Evolutionary conservation across 2,329 filamentous ascomycete genomes (phyloP), one percentile per base, ranked within the genome.

Genomic region (Aquanectria penicillioides): DNA sequence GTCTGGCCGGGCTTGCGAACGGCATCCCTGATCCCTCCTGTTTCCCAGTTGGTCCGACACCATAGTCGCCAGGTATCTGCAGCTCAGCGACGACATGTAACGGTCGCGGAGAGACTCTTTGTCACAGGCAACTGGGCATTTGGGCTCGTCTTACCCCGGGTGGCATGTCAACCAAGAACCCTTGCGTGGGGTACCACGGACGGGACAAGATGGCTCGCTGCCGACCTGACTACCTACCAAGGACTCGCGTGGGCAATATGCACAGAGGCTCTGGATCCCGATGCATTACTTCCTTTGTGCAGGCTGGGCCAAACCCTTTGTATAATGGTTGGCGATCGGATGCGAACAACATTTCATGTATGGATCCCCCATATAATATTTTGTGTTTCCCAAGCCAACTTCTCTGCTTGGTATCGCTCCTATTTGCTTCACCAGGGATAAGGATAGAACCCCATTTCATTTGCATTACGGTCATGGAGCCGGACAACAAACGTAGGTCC

Each of bases 1-100:
- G 69, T 73, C 51, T 49, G 74, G 74, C 62, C 65, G 68, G 59
- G 61, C 70, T 76, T 76, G 74, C 73, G 73, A 75, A 60, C 57
- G 54, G 49, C 13, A 69, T 60, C 66, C 61, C 59, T 62, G 46
- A 55, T 50, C 28, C 29, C 25, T 54, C 59, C 57, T 54, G 52
- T 47, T 53, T 62, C 43, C 62, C 23, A 53, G 52, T 59, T 62
- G 60, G 62, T 50, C 48, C 49, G 57, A 58, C 57, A 44, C 54
- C 52, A 52, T 55, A 48, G 55, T 57, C 40, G 59, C 51, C 25
- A 64, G 53, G 57, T 53, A 38, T 38, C 56, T 63, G 62, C 44
- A 60, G 47, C 46, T 47, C 58, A 62, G 49, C 57, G 29, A 56
- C 43, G 41, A 67, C 60, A 60, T 60, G 65, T 57, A 65, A 62